phyloP scores from a whole-genome alignment of 2,329 filamentous ascomycete genomes.

The Fusarium avenaceum region DNA sequence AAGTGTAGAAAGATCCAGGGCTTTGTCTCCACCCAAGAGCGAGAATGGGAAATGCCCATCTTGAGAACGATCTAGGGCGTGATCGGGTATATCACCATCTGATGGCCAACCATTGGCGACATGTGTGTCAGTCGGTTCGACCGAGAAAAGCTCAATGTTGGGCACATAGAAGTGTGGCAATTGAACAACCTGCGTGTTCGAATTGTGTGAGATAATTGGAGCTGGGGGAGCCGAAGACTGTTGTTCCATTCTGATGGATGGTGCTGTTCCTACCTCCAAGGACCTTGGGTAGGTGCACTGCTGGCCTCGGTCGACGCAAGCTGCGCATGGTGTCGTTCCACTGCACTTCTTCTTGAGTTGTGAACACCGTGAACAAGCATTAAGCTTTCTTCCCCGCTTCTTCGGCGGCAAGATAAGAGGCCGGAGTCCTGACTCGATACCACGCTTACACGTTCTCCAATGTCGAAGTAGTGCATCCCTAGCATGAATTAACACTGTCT shows the following conservation, averaged over 20 bases:
- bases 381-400: slow-evolving; percentile 14
- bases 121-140: too few relatives aligned
- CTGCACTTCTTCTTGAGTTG: slow-evolving; percentile 25
- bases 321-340: slow-evolving; percentile 7
- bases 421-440: background rate
- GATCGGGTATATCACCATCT: too few relatives aligned
- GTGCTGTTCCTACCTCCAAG: background rate
- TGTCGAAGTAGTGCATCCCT: slow-evolving; percentile 30
- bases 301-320: slow-evolving; percentile 12
- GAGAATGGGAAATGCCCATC: too few relatives aligned
- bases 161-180: too few relatives aligned
- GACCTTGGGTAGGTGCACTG: slow-evolving; percentile 6
- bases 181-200: too few relatives aligned
- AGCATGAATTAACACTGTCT: fast-evolving
- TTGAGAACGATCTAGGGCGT: too few relatives aligned
- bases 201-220: too few relatives aligned
- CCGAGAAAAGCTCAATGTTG: too few relatives aligned
- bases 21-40: too few relatives aligned
- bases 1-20: too few relatives aligned
- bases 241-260: background rate
- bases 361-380: slow-evolving; percentile 11
- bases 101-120: too few relatives aligned
- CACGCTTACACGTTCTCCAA: slow-evolving; percentile 21
- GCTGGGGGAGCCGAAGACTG: too few relatives aligned
- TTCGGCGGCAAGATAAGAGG: background rate